Conservation (phyloP, 192 early-diverging fungal genomes). For the Coemansia sp. region DNA sequence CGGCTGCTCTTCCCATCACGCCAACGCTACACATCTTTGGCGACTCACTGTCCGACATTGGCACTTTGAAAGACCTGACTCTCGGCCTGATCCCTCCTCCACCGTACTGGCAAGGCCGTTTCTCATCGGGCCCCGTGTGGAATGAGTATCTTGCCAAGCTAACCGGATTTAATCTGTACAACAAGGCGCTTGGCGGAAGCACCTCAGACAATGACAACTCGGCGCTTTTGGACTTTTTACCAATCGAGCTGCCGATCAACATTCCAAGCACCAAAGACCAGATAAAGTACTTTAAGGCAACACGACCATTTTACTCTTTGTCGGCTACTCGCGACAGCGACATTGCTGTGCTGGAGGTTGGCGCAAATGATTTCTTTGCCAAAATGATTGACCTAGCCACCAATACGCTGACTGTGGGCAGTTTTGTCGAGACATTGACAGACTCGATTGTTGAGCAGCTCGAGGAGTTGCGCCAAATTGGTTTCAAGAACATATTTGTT, state of each 20-base stretch:
- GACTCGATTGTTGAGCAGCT: slow-evolving; percentile 27
- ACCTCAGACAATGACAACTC: slow-evolving; percentile 1
- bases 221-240: slow-evolving; percentile 10
- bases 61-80: slow-evolving; percentile 26
- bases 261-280: slow-evolving; percentile 43
- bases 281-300: slow-evolving; percentile 34
- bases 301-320: slow-evolving; percentile 9
- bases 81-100: slow-evolving; percentile 22
- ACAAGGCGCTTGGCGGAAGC: slow-evolving; percentile 21
- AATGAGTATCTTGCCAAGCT: slow-evolving; percentile 43
- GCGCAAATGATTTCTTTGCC: slow-evolving; percentile 40
- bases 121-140: slow-evolving; percentile 31
- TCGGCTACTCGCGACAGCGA: slow-evolving; percentile 19
- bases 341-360: slow-evolving; percentile 32
- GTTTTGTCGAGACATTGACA: slow-evolving; percentile 27
- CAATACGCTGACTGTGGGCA: slow-evolving; percentile 13
- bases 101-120: slow-evolving; percentile 44
- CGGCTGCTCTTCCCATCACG: background rate
- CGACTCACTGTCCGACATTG: slow-evolving; percentile 29
- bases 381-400: slow-evolving; percentile 23
- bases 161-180: slow-evolving; percentile 20
- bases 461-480: slow-evolving; percentile 31
- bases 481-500: slow-evolving; percentile 47
- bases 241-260: slow-evolving; percentile 14
- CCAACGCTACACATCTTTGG: slow-evolving; percentile 39